Conservation (phyloP, 805 yeast species). For the Yarrowia yakushimensis region DNA sequence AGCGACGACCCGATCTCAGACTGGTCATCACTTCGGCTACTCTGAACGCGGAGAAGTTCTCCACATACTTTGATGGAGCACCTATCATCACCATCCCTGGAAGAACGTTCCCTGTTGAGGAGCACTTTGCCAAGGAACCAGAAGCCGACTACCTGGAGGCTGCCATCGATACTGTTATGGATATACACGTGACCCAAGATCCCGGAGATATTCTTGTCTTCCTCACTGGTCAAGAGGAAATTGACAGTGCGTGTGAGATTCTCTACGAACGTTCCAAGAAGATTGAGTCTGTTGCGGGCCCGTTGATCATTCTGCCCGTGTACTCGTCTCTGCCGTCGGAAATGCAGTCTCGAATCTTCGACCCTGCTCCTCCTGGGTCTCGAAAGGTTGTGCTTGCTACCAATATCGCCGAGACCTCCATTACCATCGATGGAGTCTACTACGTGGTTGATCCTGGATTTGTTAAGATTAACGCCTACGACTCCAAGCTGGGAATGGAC, state of each 20-base stretch:
- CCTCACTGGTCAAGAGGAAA: conserved; percentile 95
- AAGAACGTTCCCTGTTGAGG: conserved; percentile 85
- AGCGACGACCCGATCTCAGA: conserved; percentile 63
- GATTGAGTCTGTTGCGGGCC: conserved; percentile 57
- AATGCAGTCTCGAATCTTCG: conserved; percentile 74
- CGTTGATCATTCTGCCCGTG: conserved; percentile 74
- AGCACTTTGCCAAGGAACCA: conserved; percentile 78
- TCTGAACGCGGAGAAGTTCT: conserved; percentile 82
- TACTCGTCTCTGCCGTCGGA: conserved; percentile 90
- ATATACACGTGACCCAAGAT: conserved; percentile 69
- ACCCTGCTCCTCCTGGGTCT: conserved; percentile 73
- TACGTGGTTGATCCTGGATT: conserved; percentile 94
- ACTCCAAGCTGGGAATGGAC: conserved; percentile 85
- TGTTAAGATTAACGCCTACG: conserved; percentile 86
- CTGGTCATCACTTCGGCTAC: conserved; percentile 91
- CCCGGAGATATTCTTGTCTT: conserved; percentile 79
- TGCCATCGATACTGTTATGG: conserved; percentile 80
- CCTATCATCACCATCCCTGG: conserved; percentile 92
- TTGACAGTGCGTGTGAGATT: conserved; percentile 77
- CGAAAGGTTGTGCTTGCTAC: conserved; percentile 92
- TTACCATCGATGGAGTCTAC: conserved; percentile 93
- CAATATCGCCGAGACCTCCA: conserved; percentile 94
- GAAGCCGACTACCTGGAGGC: conserved; percentile 90
- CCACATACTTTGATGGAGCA: conserved; percentile 74
- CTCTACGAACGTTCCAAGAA: conserved; percentile 60